Base-by-base conservation (phyloP, 805 yeast species). In the Isabelozyma rhagii region DNA sequence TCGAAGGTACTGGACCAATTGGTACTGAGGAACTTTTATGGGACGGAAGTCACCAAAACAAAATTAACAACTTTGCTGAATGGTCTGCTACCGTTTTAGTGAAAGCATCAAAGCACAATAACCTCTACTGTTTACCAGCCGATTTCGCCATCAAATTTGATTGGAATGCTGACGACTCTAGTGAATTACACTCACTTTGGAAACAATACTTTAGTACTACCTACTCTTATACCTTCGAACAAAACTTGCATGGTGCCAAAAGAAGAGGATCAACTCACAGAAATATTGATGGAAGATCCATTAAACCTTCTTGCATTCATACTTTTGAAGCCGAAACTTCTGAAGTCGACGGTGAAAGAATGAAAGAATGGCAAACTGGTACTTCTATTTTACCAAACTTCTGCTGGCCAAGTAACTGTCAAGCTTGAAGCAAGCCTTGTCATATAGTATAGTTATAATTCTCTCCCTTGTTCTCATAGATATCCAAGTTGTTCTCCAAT, bases 111-210 rank as follows among this genome's bases (percentile, higher is more conserved):
- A 41, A 39, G 29, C 39, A 49, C 21, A 38, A 47, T 25, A 52
- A 51, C 17, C 54, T 51, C 47, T 56, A 57, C 50, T 57, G 61
- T 49, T 53, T 57, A 46, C 61, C 61, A 46, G 29, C 41, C 5
- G 52, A 51, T 36, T 56, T 57, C 45, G 48, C 51, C 15, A 52
- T 57, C 43, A 46, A 49, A 17, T 57, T 52, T 48, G 51, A 54
- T 42, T 54, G 56, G 56, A 50, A 48, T 39, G 49, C 51, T 17
- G 46, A 47, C 44, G 50, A 46, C 41, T 15, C 39, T 18, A 50
- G 51, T 45, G 58, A 51, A 39, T 53, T 55, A 43, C 52, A 51
- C 15, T 39, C 41, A 7, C 51, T 49, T 43, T 56, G 60, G 60
- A 50, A 40, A 39, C 43, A 56, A 41, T 52, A 53, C 52, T 57